Percentiles rank a stretch among this genome's conserved stretches.
phyloP scores from a whole-genome alignment of 768 basidiomycete genomes.

The Lepiota venenata region DNA sequence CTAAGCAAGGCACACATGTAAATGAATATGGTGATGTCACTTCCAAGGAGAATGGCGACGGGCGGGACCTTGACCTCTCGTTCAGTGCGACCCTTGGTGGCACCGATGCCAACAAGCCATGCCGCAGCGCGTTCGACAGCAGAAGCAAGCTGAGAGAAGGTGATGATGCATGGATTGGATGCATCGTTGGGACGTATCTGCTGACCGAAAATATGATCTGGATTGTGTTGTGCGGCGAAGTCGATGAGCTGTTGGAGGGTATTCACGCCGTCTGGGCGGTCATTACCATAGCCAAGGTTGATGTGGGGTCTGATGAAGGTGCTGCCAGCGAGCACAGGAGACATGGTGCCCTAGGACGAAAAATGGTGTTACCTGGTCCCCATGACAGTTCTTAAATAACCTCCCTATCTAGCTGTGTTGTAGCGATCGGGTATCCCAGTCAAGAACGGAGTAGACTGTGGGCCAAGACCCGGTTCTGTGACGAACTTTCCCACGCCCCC shows the following conservation, averaged over 20 bases:
- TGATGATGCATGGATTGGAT: slow-evolving; percentile 23
- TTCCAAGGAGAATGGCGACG: slow-evolving; percentile 33
- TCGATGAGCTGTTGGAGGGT: slow-evolving; percentile 35
- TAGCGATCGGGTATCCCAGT: neutral
- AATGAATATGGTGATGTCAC: slow-evolving; percentile 35
- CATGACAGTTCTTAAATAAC: neutral
- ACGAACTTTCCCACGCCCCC: neutral
- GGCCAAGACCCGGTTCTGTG: neutral
- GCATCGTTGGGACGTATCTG: slow-evolving; percentile 24
- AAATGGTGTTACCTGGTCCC: neutral
- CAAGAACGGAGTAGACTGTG: neutral
- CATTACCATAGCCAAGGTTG: slow-evolving; percentile 28
- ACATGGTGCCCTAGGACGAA: neutral
- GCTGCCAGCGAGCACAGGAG: slow-evolving; percentile 4
- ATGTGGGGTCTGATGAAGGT: slow-evolving; percentile 34
- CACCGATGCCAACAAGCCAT: slow-evolving; percentile 28
- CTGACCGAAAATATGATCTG: slow-evolving; percentile 31
- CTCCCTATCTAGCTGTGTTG: neutral
- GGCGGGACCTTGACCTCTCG: slow-evolving; percentile 24
- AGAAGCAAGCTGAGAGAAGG: slow-evolving; percentile 29
- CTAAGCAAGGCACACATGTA: slow-evolving; percentile 33
- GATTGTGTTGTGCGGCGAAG: slow-evolving; percentile 31
- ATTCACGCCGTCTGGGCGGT: slow-evolving; percentile 24
- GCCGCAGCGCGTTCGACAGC: slow-evolving; percentile 30
- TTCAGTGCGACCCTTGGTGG: slow-evolving; percentile 21